phyloP scores from a whole-genome alignment of 2,329 filamentous ascomycete genomes.

The Simplicillium aogashimaense region DNA sequence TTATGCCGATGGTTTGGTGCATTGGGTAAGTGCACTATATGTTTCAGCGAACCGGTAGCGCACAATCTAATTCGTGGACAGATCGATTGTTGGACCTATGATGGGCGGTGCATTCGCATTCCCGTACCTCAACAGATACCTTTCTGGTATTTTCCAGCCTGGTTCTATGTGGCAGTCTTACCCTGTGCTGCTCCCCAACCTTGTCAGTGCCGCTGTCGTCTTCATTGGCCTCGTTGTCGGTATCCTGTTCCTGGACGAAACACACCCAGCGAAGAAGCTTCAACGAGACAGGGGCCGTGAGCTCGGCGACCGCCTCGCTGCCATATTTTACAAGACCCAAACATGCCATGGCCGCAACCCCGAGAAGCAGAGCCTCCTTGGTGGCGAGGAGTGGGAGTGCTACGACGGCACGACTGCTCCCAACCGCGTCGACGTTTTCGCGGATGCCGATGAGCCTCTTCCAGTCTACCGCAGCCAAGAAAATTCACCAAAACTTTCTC shows the following conservation, averaged over 20 bases:
- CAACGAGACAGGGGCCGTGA: conserved; percentile 68
- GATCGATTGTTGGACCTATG: conserved; percentile 84
- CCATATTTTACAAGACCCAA: conserved; percentile 23
- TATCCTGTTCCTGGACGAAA: conserved; percentile 86
- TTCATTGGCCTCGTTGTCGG: conserved; percentile 67
- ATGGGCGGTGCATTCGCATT: conserved; percentile 84
- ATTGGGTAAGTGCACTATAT: conserved; percentile 53
- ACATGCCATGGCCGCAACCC: conserved; percentile 27
- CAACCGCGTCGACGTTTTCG: not conserved
- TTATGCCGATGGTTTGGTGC: conserved; percentile 98
- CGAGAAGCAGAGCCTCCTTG: conserved; percentile 55
- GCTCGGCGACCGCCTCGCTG: conserved; percentile 60
- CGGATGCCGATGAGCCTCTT: conserved; percentile 45
- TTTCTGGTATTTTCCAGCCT: conserved; percentile 61
- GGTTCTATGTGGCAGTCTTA: conserved; percentile 76
- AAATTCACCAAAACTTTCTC: conserved; percentile 37
- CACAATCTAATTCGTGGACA: conserved; percentile 27
- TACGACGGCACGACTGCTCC: conserved; percentile 41
- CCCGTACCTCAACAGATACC: conserved; percentile 60
- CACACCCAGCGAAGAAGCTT: conserved; percentile 72
- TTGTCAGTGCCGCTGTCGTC: conserved; percentile 79
- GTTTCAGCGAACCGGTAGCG: not conserved
- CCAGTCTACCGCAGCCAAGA: conserved; percentile 60
- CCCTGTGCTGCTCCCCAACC: conserved; percentile 84
- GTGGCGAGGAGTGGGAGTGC: conserved; percentile 50